phyloP scores from a whole-genome alignment of 169 alveolate genomes.

The Babesia gibsoni region DNA sequence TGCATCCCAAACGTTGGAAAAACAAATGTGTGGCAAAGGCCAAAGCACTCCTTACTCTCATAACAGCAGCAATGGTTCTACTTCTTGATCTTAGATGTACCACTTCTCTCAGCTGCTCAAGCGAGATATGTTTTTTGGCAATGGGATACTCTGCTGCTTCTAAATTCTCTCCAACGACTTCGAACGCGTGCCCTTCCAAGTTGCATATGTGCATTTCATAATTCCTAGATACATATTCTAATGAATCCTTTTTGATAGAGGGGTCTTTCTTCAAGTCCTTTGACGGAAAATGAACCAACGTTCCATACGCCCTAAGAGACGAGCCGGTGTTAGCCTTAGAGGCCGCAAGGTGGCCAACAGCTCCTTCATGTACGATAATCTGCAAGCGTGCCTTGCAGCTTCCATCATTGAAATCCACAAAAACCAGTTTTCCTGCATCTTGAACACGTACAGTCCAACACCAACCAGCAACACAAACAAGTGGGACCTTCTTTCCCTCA shows the following conservation, averaged over 20 bases:
- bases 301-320: conserved; percentile 84
- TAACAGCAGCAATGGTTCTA: conserved; percentile 90
- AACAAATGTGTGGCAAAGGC: conserved; percentile 94
- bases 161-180: conserved; percentile 80
- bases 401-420: conserved; percentile 95
- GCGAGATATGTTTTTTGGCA: conserved; percentile 90
- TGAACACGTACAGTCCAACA: conserved; percentile 90
- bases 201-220: conserved; percentile 63
- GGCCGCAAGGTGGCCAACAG: conserved; percentile 78
- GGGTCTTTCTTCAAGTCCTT: conserved; percentile 62
- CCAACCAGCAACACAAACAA: conserved; percentile 88
- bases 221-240: conserved; percentile 57
- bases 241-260: conserved; percentile 48
- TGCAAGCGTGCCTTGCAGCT: conserved; percentile 87
- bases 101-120: conserved; percentile 91
- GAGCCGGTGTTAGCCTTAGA: conserved; percentile 79
- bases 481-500: background rate
- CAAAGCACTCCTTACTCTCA: conserved; percentile 90
- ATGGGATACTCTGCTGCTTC: conserved; percentile 92
- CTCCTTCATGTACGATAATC: conserved; percentile 87
- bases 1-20: conserved; percentile 92
- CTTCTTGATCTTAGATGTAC: conserved; percentile 98
- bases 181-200: conserved; percentile 57
- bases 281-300: conserved; percentile 90
- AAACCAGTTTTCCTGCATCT: conserved; percentile 90